Percentiles rank a stretch among this genome's conserved stretches.
phyloP scores from a whole-genome alignment of 257 asterid genomes.

The Primulina tabacum region DNA sequence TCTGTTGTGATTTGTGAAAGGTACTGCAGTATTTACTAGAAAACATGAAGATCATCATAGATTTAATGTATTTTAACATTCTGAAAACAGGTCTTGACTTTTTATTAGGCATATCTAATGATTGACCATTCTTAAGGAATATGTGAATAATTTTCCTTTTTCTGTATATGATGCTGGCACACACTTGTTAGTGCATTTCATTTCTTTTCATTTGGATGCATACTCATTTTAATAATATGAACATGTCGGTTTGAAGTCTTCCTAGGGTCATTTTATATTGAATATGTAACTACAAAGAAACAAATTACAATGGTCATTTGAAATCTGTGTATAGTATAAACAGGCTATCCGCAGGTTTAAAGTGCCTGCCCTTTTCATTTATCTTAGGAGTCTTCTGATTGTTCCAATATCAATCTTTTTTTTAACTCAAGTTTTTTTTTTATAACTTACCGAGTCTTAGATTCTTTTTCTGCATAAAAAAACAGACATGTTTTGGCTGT shows the following conservation, averaged over 20 bases:
- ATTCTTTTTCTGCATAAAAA: neutral
- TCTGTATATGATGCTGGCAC: neutral
- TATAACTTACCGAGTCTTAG: neutral
- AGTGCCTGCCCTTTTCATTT: neutral
- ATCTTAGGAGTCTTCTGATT: neutral
- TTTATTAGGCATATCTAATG: conserved; percentile 3
- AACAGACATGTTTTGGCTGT: neutral
- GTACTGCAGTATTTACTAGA: neutral
- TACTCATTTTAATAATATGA: neutral
- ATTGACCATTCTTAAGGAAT: neutral
- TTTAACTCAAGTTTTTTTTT: neutral
- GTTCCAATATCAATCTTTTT: neutral
- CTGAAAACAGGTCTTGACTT: conserved; percentile 1
- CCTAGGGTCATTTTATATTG: no score
- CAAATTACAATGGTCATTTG: no score
- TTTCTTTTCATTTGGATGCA: neutral
- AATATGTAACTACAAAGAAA: no score
- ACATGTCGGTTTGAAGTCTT: no score
- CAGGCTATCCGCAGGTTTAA: neutral
- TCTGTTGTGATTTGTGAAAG: conserved; percentile 7
- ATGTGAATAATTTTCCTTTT: neutral
- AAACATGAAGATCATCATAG: neutral
- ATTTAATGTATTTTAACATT: neutral
- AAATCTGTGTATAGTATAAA: neutral
- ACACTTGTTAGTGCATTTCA: no score